A percentile compares a stretch with the other conserved stretches of the same genome.
These are phyloP conservation scores for Emericellopsis terricola DNA, from an alignment of 495 filamentous ascomycete genomes.

Conservation along the genomic window DNA sequence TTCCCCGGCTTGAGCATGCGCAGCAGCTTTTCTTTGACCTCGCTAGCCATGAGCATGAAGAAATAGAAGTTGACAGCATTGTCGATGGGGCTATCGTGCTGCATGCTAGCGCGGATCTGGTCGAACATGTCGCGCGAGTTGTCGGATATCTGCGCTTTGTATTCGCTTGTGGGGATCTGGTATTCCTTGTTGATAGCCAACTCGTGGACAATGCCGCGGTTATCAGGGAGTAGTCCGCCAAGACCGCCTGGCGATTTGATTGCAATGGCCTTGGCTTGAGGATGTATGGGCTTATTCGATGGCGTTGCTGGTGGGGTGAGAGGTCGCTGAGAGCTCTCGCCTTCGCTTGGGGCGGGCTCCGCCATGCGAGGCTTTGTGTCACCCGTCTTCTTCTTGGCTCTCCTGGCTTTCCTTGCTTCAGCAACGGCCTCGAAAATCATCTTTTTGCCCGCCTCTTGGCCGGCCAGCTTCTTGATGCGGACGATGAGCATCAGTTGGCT, in stretches of 20 bases:
- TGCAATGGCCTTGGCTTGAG: conserved; percentile 1
- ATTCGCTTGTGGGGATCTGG: conserved; percentile 31
- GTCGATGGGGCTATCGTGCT: conserved; percentile 41
- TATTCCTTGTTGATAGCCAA: conserved; percentile 81
- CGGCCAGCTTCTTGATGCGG: conserved; percentile 75
- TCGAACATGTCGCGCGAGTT: conserved; percentile 51
- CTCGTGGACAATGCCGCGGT: conserved; percentile 76
- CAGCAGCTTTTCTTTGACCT: conserved; percentile 67
- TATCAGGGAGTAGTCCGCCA: conserved; percentile 52
- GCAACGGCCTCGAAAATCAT: conserved; percentile 71
- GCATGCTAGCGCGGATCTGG: conserved; percentile 58
- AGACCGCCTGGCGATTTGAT: conserved; percentile 24
- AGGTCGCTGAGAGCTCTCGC: conserved; percentile 17
- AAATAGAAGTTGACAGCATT: conserved; percentile 37
- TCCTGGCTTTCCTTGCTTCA: conserved; percentile 52
- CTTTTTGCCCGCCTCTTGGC: conserved; percentile 60
- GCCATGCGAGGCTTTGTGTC: conserved; percentile 52
- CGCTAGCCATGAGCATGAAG: conserved; percentile 71
- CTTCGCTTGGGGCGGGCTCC: conserved; percentile 19
- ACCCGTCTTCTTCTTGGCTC: conserved; percentile 40
- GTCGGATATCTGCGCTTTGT: conserved; percentile 26
- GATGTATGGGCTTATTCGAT: conserved; percentile 12
- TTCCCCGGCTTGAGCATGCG: conserved; percentile 63
- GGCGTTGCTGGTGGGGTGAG: conserved; percentile 26
- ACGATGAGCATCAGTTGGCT: conserved; percentile 84